Evolutionary conservation across 768 basidiomycete genomes (phyloP), one percentile per base, ranked within the genome.

Genomic region (Psilocybe subaeruginosa): DNA sequence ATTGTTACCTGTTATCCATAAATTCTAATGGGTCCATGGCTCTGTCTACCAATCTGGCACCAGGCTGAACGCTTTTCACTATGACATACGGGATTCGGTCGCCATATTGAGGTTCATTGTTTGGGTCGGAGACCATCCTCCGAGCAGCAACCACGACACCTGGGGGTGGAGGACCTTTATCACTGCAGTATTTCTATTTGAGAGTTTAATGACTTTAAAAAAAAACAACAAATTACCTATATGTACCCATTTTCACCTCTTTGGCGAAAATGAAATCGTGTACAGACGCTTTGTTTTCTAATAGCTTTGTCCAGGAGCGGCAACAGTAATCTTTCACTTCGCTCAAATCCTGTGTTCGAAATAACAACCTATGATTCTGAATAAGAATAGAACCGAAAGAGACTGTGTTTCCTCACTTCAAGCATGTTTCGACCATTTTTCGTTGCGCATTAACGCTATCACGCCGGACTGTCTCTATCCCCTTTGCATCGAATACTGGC

Each of bases 241-340:
- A 99, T 0, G 91, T 92, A 11, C 97, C 97, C 82, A 99, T 82
- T 67, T 78, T 89, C 30, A 99, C 95, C 74, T 96, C 93, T 70
- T 97, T 97, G 0, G 97, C 89, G 65, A 98, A 95, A 37, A 95
- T 90, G 68, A 97, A 97, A 71, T 99, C 96, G 66, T 96, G 91
- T n/a, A 93, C 76, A 2, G 93, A 90, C 2, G 85, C 88, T 64
- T 84, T 88, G 61, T 92, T 88, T 59, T 93, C 88, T 48, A 95
- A 72, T 45, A 99, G 82, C 70, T 91, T 92, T 8, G 84, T 80
- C 95, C 95, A 99, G 8, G 92, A 90, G 19, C 80, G 78, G 64
- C 83, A 88, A 67, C 95, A 96, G 68, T 95, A 97, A 4, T 87
- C 85, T 73, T 98, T 99, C 68, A 98, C 88, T 66, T 88, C 76